Percentiles rank a stretch among this genome's conserved stretches.
Conservation (phyloP, 352 stramenopile species). For the Phytophthora multivora region DNA sequence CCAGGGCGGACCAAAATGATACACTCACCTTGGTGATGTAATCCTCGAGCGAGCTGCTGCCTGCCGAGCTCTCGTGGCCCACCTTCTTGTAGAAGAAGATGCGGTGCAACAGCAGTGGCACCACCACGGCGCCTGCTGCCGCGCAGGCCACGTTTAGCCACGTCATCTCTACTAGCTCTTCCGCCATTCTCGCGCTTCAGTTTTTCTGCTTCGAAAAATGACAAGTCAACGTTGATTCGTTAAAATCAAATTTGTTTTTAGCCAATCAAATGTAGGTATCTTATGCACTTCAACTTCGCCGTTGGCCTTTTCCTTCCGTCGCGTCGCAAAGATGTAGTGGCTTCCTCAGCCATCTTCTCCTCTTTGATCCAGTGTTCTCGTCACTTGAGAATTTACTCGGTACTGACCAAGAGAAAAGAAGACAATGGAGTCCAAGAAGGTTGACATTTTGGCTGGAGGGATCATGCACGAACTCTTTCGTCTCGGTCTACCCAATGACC, state of each 20-base stretch:
- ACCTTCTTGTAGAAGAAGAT: slow-evolving; percentile 53
- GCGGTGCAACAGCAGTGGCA: slow-evolving; percentile 59
- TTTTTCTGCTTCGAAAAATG: slow-evolving; percentile 17
- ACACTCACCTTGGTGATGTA: slow-evolving; percentile 54
- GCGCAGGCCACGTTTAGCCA: slow-evolving; percentile 47
- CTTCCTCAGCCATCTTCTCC: slow-evolving; percentile 3
- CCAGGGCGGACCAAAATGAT: slow-evolving; percentile 1
- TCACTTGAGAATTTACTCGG: slow-evolving; percentile 25
- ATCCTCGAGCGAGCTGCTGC: slow-evolving; percentile 50
- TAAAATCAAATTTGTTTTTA: not conserved
- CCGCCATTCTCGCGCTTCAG: slow-evolving; percentile 18
- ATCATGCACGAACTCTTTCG: slow-evolving; percentile 91
- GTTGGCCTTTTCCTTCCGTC: slow-evolving; percentile 11
- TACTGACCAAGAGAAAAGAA: not conserved
- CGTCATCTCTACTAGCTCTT: slow-evolving; percentile 35
- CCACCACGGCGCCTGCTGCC: slow-evolving; percentile 33
- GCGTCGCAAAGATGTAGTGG: slow-evolving; percentile 28
- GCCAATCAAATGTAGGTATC: slow-evolving; percentile 1
- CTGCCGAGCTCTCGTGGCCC: slow-evolving; percentile 37
- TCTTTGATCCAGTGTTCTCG: not conserved
- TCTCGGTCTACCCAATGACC: slow-evolving; percentile 84
- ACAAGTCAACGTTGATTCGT: slow-evolving; percentile 12
- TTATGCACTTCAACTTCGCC: slow-evolving; percentile 28
- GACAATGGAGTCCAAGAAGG: slow-evolving; percentile 30
- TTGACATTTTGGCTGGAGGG: slow-evolving; percentile 79